phyloP scores from a whole-genome alignment of 225 moss, liverwort and hornwort species.

The Sphagnum tenellum region DNA sequence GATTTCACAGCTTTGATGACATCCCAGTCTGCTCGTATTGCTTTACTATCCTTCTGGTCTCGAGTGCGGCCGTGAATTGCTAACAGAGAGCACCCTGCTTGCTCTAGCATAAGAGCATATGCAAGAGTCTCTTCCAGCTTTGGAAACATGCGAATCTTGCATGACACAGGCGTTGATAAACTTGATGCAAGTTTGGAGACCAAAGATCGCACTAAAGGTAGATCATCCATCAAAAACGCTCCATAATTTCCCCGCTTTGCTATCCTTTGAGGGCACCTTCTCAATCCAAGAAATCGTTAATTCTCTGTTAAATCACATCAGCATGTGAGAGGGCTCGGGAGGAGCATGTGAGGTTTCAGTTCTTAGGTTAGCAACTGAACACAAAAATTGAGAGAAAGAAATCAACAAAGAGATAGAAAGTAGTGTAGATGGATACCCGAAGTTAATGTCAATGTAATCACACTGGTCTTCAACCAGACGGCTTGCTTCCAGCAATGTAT shows the following conservation, averaged over 20 bases:
- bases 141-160: constrained; percentile 92
- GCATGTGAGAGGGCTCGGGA: no score
- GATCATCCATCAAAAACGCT: constrained; percentile 95
- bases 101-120: constrained; percentile 85
- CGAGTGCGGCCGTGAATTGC: constrained; percentile 94
- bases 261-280: constrained; percentile 93
- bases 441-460: constrained; percentile 93
- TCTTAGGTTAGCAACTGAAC: no score
- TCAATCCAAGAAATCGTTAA: constrained; percentile 3
- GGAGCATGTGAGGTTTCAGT: no score
- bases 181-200: constrained; percentile 62
- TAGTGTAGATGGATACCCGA: constrained; percentile 44
- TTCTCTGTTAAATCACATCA: no score
- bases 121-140: constrained; percentile 74
- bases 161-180: constrained; percentile 75
- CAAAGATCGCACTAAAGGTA: constrained; percentile 66
- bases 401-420: not conserved
- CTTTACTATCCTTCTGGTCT: constrained; percentile 83
- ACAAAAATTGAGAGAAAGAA: no score
- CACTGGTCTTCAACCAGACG: constrained; percentile 72
- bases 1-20: constrained; percentile 77
- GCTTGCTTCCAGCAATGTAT: constrained; percentile 72
- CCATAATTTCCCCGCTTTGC: constrained; percentile 97
- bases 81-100: constrained; percentile 86
- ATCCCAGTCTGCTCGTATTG: constrained; percentile 80